Conservation (phyloP, 208 protist species). For the Borovskyia barvae region DNA sequence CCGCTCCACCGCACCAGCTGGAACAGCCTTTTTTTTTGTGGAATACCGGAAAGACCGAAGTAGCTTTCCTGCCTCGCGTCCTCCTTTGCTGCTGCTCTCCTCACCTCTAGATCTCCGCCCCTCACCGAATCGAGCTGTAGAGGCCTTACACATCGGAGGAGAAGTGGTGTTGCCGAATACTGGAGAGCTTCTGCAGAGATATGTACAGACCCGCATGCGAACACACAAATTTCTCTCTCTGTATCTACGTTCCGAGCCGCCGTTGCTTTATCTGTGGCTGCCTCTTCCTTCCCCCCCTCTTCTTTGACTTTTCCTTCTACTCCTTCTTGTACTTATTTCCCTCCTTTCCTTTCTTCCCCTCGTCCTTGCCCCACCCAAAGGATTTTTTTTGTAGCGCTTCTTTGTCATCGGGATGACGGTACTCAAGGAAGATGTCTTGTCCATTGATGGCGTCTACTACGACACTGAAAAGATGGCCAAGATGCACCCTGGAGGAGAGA, state of each 20-base stretch:
- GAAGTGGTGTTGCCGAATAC: too few relatives aligned
- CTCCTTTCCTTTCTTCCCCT: not conserved
- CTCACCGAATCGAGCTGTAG: too few relatives aligned
- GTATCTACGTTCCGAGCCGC: not conserved
- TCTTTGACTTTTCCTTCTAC: not conserved
- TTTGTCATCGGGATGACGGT: not conserved
- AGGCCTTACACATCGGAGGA: too few relatives aligned
- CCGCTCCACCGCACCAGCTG: too few relatives aligned
- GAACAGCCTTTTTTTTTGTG: too few relatives aligned
- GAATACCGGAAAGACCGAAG: too few relatives aligned
- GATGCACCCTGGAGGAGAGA: slow-evolving; percentile 64
- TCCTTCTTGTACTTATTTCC: not conserved
- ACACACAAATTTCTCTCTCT: not conserved
- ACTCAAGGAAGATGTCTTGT: slow-evolving; percentile 50
- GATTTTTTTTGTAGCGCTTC: not conserved
- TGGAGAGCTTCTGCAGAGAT: too few relatives aligned
- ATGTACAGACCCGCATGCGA: too few relatives aligned
- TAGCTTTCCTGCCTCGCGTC: too few relatives aligned
- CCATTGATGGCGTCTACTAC: slow-evolving; percentile 80
- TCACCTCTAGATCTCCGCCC: too few relatives aligned
- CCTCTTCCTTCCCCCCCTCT: not conserved
- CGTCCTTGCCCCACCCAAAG: not conserved
- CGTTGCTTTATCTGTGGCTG: not conserved
- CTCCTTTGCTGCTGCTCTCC: too few relatives aligned
- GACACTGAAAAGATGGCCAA: slow-evolving; percentile 60